A percentile compares a stretch with the other conserved stretches of the same genome.
Evolutionary conservation across 192 early-diverging fungal species (phyloP).

Genomic region (Coemansia sp.): DNA sequence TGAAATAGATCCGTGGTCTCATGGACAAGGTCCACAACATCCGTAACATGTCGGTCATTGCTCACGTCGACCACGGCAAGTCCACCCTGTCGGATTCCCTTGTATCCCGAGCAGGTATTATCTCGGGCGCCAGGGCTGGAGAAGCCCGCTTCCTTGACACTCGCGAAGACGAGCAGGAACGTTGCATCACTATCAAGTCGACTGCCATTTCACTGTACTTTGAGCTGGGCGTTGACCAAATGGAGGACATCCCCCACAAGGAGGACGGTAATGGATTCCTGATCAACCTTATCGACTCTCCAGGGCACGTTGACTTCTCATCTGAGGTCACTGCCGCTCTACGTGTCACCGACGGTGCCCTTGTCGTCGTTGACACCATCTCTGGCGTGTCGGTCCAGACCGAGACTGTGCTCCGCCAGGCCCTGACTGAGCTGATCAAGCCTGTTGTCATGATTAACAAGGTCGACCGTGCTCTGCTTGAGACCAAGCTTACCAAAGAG

Average conservation of each 20-base stretch:
- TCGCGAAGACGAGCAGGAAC: slow-evolving; percentile 96
- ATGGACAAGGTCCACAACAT: slow-evolving; percentile 92
- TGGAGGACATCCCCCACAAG: slow-evolving; percentile 86
- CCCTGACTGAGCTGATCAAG: slow-evolving; percentile 96
- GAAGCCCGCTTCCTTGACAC: slow-evolving; percentile 97
- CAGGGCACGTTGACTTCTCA: slow-evolving; percentile 99
- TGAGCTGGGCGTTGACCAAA: slow-evolving; percentile 81
- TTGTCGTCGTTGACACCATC: slow-evolving; percentile 98
- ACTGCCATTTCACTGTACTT: slow-evolving; percentile 99
- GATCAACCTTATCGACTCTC: slow-evolving; percentile 99
- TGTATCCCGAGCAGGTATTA: slow-evolving; percentile 98
- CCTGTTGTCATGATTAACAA: slow-evolving; percentile 99
- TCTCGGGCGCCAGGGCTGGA: slow-evolving; percentile 91
- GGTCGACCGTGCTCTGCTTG: slow-evolving; percentile 97
- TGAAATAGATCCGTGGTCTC: slow-evolving; percentile 67
- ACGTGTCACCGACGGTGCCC: slow-evolving; percentile 98
- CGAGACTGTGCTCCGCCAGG: slow-evolving; percentile 98
- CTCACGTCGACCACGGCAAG: slow-evolving; percentile 99
- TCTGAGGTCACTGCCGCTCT: slow-evolving; percentile 98
- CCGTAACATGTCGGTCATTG: slow-evolving; percentile 99
- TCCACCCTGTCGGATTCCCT: slow-evolving; percentile 94
- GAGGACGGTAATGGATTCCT: slow-evolving; percentile 87
- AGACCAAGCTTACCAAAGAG: slow-evolving; percentile 95
- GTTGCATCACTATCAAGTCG: slow-evolving; percentile 99
- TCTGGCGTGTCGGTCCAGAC: slow-evolving; percentile 99